Base-by-base conservation (phyloP, 768 basidiomycete genomes). In the Pholiota conissans region DNA sequence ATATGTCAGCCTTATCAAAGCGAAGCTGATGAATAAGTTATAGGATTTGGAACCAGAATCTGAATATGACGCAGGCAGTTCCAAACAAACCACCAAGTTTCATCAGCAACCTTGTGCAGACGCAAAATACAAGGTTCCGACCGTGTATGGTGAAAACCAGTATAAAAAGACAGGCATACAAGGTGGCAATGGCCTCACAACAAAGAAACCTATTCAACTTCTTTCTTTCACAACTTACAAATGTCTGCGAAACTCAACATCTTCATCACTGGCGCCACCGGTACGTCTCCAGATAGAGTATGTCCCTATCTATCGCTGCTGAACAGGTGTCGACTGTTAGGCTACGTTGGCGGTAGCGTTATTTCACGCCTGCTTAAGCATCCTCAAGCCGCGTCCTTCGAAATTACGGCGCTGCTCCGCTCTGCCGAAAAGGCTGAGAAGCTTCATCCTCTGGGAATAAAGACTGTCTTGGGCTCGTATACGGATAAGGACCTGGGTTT, bases 331-430 rank as follows among this genome's bases (percentile, higher is more conserved):
- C n/a, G 26, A 29, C 10, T 22, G 11, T 46, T 61, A 79, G 80
- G 79, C 16, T 80, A 79, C 61, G 71, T 82, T 49, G 81, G 80
- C 2, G 79, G 79, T 18, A 61, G 74, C 26, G 71, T 80, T 32
- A 68, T 82, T 24, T 37, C 66, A 2, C 76, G 71, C 35, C 69
- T 82, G 26, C 64, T 83, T 8, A 57, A 58, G 10, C 78, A 75
- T 56, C 69, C 73, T 3, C 64, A 76, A 6, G 60, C 65, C 27
- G 29, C 61, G 11, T 65, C 67, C 1, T 73, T 81, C 54, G 64
- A 74, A 27, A 73, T 82, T 40, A 76, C 73, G 3, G 76, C 71
- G 10, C 73, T 82, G 10, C 76, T 79, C 9, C 76, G 81, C 22
- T 72, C 69, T 39, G 52, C 61, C 1, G 76, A 78, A 29, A 82